Percentiles rank a stretch among this genome's conserved stretches.
Evolutionary conservation across 2,329 filamentous ascomycete species (phyloP).

Genomic region (Talaromyces verruculosus): DNA sequence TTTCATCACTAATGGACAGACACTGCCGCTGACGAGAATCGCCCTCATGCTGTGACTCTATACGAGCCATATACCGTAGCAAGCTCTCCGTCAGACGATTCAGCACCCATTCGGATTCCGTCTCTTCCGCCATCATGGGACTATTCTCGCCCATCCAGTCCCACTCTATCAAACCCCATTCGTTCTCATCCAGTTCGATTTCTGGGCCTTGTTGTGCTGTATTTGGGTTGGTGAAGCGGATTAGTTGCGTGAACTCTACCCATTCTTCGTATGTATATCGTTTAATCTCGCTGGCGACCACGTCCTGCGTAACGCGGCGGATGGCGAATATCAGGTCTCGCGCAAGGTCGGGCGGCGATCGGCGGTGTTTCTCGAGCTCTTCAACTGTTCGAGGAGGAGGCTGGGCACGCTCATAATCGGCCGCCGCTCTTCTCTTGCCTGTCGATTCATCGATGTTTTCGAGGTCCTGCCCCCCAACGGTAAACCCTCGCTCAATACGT

Average conservation of each 20-base stretch:
- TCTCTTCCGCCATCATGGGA: slow-evolving; percentile 63
- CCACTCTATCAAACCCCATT: slow-evolving; percentile 64
- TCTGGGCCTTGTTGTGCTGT: slow-evolving; percentile 27
- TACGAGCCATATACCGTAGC: slow-evolving; percentile 43
- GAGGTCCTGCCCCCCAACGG: slow-evolving; percentile 29
- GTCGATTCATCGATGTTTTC: not conserved
- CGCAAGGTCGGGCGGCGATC: slow-evolving; percentile 59
- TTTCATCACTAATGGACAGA: not conserved
- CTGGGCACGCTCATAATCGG: slow-evolving; percentile 18
- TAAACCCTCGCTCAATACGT: slow-evolving; percentile 51
- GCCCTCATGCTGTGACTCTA: slow-evolving; percentile 2
- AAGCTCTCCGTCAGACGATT: slow-evolving; percentile 66
- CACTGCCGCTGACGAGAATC: not conserved
- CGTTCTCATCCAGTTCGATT: slow-evolving; percentile 50
- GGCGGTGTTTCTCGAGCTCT: slow-evolving; percentile 49
- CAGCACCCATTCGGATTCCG: slow-evolving; percentile 67
- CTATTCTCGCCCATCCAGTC: slow-evolving; percentile 71
- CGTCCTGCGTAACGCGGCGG: slow-evolving; percentile 62
- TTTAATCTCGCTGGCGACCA: slow-evolving; percentile 58
- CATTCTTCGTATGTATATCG: slow-evolving; percentile 80
- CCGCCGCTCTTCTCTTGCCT: slow-evolving; percentile 7
- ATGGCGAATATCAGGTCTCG: slow-evolving; percentile 69
- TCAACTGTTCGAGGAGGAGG: slow-evolving; percentile 39
- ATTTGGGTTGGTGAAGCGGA: slow-evolving; percentile 55
- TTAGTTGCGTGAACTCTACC: slow-evolving; percentile 78